Base-by-base conservation (phyloP, 2,329 filamentous ascomycete genomes). In the Talaromyces sp. region DNA sequence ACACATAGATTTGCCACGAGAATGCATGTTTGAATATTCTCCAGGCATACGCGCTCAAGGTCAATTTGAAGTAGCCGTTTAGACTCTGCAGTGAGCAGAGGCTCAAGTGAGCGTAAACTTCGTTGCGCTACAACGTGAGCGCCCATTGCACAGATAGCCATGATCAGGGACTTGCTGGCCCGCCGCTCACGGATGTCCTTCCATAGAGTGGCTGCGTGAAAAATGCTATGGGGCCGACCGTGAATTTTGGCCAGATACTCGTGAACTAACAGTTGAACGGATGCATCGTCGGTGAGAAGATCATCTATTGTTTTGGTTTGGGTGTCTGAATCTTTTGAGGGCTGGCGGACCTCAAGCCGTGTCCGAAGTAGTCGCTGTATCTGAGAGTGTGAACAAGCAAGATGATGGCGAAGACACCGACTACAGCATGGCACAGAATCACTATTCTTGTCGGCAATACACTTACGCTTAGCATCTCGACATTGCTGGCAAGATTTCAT, bases 21-120 rank as follows among this genome's bases (percentile, higher is more conserved):
- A n/a, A 78, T 73, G 63, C 71, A 72, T 11, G 74, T 68, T 59
- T 77, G 75, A 14, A 77, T 71, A 49, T 72, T 75, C n/a, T 71
- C 70, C 2, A 77, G 45, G 50, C 59, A 66, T 4, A 70, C 58
- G 31, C 60, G 37, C 22, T 66, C 68, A 65, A 49, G 68, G 76
- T 85, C 73, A 82, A 84, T 66, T 75, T 84, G 59, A 80, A 85
- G 72, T 69, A 78, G 3, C 69, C 49, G 49, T 52, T 52, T 52
- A 52, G 49, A 52, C 49, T 52, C 77, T 24, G 49, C 19, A 10
- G 49, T 52, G n/a, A 52, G 49, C 49, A 52, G 49, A 24, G 49
- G 49, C 22, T 52, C 49, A 10, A 52, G 49, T 33, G 49, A 14
- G 24, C 27, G 49, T 10, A 33, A 24, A n/a, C 9, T 27, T 52